Evolutionary conservation across 495 filamentous ascomycete species (phyloP), one percentile per base, ranked within the genome.

Genomic region (Trichoderma asperelloides): DNA sequence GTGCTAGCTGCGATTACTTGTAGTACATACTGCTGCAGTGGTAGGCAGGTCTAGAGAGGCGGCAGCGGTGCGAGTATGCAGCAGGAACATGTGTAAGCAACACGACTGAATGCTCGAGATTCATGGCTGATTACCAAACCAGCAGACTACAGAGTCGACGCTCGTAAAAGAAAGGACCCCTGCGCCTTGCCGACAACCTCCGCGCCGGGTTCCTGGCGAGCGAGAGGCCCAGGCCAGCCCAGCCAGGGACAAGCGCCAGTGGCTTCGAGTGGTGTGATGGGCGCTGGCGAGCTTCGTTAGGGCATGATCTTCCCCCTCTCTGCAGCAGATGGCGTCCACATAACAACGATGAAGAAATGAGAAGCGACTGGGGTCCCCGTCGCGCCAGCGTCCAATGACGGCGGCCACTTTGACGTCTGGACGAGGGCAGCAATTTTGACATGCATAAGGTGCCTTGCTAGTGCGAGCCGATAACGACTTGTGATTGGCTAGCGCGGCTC

Each of bases 401-500:
- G 27, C 12, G 11, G 25, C 12, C 18, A 21, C 27, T 30, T 60
- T 23, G 55, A 28, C 23, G 9, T 60, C 12, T 28, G 15, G 23
- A 60, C 55, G 55, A 60, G 23, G 55, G 27, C 23, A 30, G 55
- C 55, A 60, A 60, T 60, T 60, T 37, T 60, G 55, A 60, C 55
- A 60, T 60, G 55, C 55, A 60, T 60, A 60, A 60, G 55, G 9
- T 30, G 55, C 55, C 55, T 60, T 60, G 55, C 55, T 60, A 60
- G 55, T 6, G 55, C n/a, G 27, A 4, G 23, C 9, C 47, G 47
- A n/a, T 18, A 5, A 18, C 47, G 47, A 18, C 47, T 1, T 25
- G 47, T 51, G 47, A n/a, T 51, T 51, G 47, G 47, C 47, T 51
- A 18, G 47, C 47, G 3, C 16, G 1, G 15, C 18, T n/a, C 1